These are phyloP conservation scores for Pleurotus platypus DNA, from an alignment of 768 basidiomycete genomes.

Conservation along the genomic window DNA sequence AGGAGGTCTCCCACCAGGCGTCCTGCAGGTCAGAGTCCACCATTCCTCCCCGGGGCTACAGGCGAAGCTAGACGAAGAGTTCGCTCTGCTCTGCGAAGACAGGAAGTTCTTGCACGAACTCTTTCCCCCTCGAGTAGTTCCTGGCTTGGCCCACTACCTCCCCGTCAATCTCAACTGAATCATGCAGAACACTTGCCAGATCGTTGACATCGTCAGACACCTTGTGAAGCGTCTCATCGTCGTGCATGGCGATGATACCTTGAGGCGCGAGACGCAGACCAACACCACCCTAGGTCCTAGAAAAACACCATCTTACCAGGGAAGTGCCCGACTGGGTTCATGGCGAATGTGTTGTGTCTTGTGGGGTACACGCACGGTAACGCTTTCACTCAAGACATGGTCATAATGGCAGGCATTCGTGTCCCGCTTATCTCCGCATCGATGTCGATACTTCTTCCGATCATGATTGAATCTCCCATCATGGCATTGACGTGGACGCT, in stretches of 20 bases:
- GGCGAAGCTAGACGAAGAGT: slow-evolving; percentile 71
- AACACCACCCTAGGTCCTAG: slow-evolving; percentile 91
- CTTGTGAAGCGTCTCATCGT: slow-evolving; percentile 78
- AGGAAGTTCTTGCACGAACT: slow-evolving; percentile 75
- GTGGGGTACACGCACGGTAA: no score
- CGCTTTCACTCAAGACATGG: no score
- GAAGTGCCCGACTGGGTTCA: slow-evolving; percentile 99
- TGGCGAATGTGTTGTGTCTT: no score
- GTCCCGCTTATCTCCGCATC: no score
- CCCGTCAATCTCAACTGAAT: slow-evolving; percentile 96
- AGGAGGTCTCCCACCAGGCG: slow-evolving; percentile 75
- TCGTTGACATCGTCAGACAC: slow-evolving; percentile 74
- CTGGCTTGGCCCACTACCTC: slow-evolving; percentile 74
- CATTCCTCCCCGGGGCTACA: no score
- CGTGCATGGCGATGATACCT: slow-evolving; percentile 76
- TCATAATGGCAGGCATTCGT: no score
- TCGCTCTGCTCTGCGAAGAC: slow-evolving; percentile 64
- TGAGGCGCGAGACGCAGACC: slow-evolving; percentile 75
- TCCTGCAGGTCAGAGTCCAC: no score
- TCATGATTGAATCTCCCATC: no score
- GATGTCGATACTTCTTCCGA: no score
- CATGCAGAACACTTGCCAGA: slow-evolving; percentile 91
- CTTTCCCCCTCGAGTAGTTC: slow-evolving; percentile 77
- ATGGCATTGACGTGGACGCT: no score
- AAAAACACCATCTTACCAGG: slow-evolving; percentile 81